A percentile compares a stretch with the other conserved stretches of the same genome.
Evolutionary conservation across 352 stramenopile genomes (phyloP).

Genomic region (Phytophthora ohioensis): DNA sequence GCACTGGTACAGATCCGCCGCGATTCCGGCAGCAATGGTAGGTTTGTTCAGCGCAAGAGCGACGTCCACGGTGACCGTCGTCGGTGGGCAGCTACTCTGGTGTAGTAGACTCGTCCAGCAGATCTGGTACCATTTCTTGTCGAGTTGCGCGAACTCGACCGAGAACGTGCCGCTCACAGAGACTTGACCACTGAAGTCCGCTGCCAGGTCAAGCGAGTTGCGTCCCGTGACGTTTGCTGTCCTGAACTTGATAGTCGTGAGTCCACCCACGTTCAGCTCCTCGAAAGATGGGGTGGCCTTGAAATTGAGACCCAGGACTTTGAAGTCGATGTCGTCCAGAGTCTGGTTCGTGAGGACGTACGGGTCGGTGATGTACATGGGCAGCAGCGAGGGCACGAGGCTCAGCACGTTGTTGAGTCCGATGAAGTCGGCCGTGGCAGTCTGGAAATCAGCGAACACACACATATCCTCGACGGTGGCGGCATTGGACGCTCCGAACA

Average conservation of each 20-base stretch:
- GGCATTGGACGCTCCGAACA: constrained; percentile 24
- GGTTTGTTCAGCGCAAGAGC: constrained; percentile 47
- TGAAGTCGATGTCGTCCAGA: constrained; percentile 40
- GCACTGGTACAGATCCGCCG: constrained; percentile 51
- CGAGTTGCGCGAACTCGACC: constrained; percentile 58
- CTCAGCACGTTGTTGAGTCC: constrained; percentile 43
- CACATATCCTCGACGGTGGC: constrained; percentile 39
- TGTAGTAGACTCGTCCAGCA: constrained; percentile 62
- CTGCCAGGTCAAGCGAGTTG: constrained; percentile 48
- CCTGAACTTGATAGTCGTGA: constrained; percentile 46
- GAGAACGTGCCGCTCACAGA: constrained; percentile 47
- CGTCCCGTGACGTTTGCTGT: constrained; percentile 50
- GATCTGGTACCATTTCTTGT: constrained; percentile 71
- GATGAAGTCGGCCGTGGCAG: constrained; percentile 33
- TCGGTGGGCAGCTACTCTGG: constrained; percentile 44
- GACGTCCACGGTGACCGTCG: constrained; percentile 46
- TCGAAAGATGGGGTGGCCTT: constrained; percentile 44
- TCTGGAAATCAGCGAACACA: constrained; percentile 33
- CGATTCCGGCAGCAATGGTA: constrained; percentile 32
- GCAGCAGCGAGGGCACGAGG: constrained; percentile 32
- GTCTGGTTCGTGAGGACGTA: constrained; percentile 41
- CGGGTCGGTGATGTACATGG: constrained; percentile 44
- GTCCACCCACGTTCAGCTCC: constrained; percentile 31
- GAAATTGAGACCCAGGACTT: constrained; percentile 41
- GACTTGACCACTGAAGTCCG: constrained; percentile 49